Evolutionary conservation across 139 green algal genomes (phyloP).

Genomic region (Picochlorum costavermella): DNA sequence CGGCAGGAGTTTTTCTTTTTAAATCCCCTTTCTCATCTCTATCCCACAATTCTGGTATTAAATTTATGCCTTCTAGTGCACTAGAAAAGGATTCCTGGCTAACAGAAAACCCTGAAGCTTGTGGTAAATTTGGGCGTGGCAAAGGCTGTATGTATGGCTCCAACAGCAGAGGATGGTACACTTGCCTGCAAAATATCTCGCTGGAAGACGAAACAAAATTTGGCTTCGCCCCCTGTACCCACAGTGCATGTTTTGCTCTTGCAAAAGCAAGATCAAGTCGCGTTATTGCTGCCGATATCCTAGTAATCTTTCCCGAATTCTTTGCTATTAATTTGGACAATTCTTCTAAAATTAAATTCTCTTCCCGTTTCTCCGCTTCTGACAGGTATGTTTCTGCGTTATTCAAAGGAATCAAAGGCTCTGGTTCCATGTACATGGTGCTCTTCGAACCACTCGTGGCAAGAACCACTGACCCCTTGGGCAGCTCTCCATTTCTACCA

Average conservation of each 20-base stretch:
- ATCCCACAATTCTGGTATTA: conserved; percentile 15
- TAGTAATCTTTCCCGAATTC: conserved; percentile 10
- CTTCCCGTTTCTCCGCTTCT: conserved; percentile 51
- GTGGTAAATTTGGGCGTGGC: conserved; percentile 12
- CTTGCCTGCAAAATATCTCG: background rate
- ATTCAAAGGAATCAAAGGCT: conserved; percentile 63
- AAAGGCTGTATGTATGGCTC: conserved; percentile 21
- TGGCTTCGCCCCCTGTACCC: conserved; percentile 37
- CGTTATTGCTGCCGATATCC: conserved; percentile 31
- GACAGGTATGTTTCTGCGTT: conserved; percentile 58
- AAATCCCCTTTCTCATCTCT: background rate
- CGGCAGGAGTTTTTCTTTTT: background rate
- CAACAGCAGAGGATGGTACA: conserved; percentile 32
- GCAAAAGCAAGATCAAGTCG: conserved; percentile 59
- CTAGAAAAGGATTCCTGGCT: background rate
- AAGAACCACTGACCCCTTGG: conserved; percentile 54
- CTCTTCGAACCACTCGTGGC: conserved; percentile 37
- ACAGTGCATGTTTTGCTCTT: conserved; percentile 47
- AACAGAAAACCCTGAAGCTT: background rate
- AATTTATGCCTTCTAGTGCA: conserved; percentile 1
- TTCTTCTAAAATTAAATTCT: conserved; percentile 39
- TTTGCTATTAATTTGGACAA: conserved; percentile 26
- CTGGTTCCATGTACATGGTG: conserved; percentile 84
- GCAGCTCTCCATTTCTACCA: conserved; percentile 55
- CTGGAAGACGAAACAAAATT: conserved; percentile 3